Base-by-base conservation (phyloP, 345 rosid genomes). In the Rubroshorea leprosula region DNA sequence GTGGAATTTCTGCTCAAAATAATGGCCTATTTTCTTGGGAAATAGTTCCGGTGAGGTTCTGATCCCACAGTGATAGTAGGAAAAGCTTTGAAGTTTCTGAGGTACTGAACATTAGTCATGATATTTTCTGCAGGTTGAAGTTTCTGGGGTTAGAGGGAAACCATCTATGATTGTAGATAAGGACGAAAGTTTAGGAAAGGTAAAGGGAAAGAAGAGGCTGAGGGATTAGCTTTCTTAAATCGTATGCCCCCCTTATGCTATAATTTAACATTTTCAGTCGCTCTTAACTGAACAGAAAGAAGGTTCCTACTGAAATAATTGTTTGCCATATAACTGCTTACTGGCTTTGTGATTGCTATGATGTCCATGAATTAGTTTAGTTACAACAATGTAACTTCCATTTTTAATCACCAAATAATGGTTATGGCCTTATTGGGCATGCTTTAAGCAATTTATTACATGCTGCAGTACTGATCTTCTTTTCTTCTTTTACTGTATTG, bases 111-210 rank as follows among this genome's bases (percentile, higher is more conserved):
- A 41, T 48, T 41, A 55, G 10, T 44, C 62, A 48, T 61, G 31
- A 72, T 62, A 29, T 60, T 39, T 43, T 35, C 31, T 66, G 71
- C 78, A 93, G 99, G 92, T 93, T 64, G 85, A 85, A 72, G 81
- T 93, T 60, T 76, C 96, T 57, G 75, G 75, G 14, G 92, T 90
- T 72, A 83, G 90, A 72, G 97, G 97, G 68, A 89, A 67, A 66
- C 84, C 83, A 31, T 74, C 74, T 2, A 59, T 73, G 57, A 52
- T 82, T 61, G 54, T 89, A 58, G 85, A 85, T 54, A 85, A 74
- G 72, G 99, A 93, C 76, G 99, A 89, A 64, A 88, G 92, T 68
- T 69, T 87, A 27, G 80, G 75, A 64, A 87, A 87, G 97, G 99
- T 93, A 72, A 24, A 43, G 55, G 31, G 23, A 44, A 50, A 20